Conservation (phyloP, 169 alveolate genomes). For the Condylostoma magnum region DNA sequence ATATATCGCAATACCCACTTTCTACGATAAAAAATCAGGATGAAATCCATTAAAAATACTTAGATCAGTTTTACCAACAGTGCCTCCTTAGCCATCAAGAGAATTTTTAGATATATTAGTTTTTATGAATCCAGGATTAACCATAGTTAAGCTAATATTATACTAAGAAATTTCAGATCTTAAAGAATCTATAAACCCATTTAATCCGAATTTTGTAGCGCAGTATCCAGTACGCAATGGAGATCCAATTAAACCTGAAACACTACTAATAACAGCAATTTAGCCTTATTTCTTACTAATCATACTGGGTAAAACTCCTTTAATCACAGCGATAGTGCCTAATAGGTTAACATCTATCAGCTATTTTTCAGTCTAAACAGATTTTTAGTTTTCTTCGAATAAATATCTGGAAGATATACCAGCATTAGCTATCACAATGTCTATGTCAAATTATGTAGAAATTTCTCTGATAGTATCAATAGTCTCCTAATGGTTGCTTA, state of each 20-base stretch:
- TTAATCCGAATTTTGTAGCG: slow-evolving; percentile 52
- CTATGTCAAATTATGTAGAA: slow-evolving; percentile 16
- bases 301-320: slow-evolving; percentile 36
- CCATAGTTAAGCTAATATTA: slow-evolving; percentile 13
- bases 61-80: slow-evolving; percentile 46
- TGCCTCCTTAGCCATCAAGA: slow-evolving; percentile 34
- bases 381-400: slow-evolving; percentile 29
- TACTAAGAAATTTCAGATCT: slow-evolving; percentile 35
- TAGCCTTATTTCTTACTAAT: slow-evolving; percentile 31
- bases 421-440: slow-evolving; percentile 58
- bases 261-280: slow-evolving; percentile 45
- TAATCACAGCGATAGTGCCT: slow-evolving; percentile 38
- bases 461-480: background rate
- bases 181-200: slow-evolving; percentile 38
- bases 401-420: slow-evolving; percentile 46
- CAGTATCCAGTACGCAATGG: slow-evolving; percentile 57
- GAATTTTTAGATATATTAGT: slow-evolving; percentile 64
- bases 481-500: too few relatives aligned
- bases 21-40: slow-evolving; percentile 39
- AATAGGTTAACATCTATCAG: slow-evolving; percentile 50
- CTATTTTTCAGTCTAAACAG: slow-evolving; percentile 10
- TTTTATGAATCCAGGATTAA: slow-evolving; percentile 51
- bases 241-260: slow-evolving; percentile 49
- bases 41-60: slow-evolving; percentile 43
- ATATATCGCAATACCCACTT: too few relatives aligned